Base-by-base conservation (phyloP, 208 protist genomes). In the Acanthamoeba lenticulata region DNA sequence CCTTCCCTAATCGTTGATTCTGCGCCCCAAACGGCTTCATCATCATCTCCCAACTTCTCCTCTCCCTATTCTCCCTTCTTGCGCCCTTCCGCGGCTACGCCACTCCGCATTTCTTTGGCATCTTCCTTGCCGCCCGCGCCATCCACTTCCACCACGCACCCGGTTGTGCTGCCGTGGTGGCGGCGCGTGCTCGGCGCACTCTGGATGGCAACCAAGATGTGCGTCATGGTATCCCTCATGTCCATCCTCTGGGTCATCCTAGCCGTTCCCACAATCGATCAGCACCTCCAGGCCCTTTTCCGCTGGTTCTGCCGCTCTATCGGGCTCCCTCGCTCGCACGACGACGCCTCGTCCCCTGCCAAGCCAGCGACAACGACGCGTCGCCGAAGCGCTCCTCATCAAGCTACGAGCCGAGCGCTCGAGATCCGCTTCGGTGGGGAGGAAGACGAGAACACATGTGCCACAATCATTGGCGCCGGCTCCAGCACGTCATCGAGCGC, bases 261-360 rank as follows among this genome's bases (percentile, higher is more conserved):
- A 24, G 77, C 77, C 44, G 13, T 86, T 24, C 77, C 77, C 77
- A 86, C 44, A 3, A 86, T 86, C 38, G 77, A 86, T 32, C 77
- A 86, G 77, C 21, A 86, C 0, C 42, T 86, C 27, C 27, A 36
- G 4, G n/a, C 77, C 27, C 77, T 86, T 44, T 86, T 86, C 77
- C 27, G 11, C 29, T 86, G 32, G n/a, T 17, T 86, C 44, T 57
- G 77, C 44, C 77, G 44, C 5, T 1, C 67, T 42, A 29, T 81
- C 69, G 2, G 69, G 34, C 6, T 9, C 29, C 62, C 62, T 6
- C 60, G 29, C 4, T 34, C n/a, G 21, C 72, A 83, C 72, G 40
- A 49, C 72, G 24, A 49, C 2, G 17, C 5, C 38, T n/a, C n/a
- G n/a, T n/a, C n/a, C n/a, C n/a, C n/a, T n/a, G n/a, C n/a, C 15